A percentile compares a stretch with the other conserved stretches of the same genome.
Evolutionary conservation across 371 early-diverging fungal species (phyloP).

Genomic region (Saksenaea oblongispora): DNA sequence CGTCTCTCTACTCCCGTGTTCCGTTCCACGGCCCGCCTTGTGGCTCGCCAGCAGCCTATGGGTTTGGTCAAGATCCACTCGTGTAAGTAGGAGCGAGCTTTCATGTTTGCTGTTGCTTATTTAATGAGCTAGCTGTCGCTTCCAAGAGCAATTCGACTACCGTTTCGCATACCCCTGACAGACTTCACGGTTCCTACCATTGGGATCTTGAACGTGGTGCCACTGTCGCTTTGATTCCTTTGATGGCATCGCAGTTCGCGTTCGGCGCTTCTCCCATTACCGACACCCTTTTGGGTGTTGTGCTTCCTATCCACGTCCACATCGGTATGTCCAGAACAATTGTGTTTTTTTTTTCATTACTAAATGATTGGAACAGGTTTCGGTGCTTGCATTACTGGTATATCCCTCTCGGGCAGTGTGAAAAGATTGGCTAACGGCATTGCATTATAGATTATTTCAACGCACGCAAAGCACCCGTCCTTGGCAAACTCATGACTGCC

Average conservation of each 20-base stretch:
- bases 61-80: constrained; percentile 54
- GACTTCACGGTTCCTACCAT: constrained; percentile 63
- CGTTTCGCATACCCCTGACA: constrained; percentile 40
- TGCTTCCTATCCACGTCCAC: constrained; percentile 89
- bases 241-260: constrained; percentile 73
- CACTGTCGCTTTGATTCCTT: constrained; percentile 74
- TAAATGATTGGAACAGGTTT: constrained; percentile 47
- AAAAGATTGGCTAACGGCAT: background rate
- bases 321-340: constrained; percentile 58
- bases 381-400: constrained; percentile 63
- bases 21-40: constrained; percentile 38
- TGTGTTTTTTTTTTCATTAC: constrained; percentile 6
- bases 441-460: constrained; percentile 83
- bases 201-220: constrained; percentile 91
- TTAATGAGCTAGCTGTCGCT: constrained; percentile 22
- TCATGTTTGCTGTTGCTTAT: background rate
- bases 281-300: constrained; percentile 87
- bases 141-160: constrained; percentile 23
- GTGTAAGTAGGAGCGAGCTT: constrained; percentile 31
- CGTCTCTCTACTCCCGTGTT: constrained; percentile 45
- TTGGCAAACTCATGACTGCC: constrained; percentile 65
- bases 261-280: constrained; percentile 83
- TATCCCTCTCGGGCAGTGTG: too few relatives aligned
- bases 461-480: constrained; percentile 61
- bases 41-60: constrained; percentile 49